These are phyloP conservation scores for Filobasidium wieringae DNA, from an alignment of 768 basidiomycete species.

Conservation along the genomic window DNA sequence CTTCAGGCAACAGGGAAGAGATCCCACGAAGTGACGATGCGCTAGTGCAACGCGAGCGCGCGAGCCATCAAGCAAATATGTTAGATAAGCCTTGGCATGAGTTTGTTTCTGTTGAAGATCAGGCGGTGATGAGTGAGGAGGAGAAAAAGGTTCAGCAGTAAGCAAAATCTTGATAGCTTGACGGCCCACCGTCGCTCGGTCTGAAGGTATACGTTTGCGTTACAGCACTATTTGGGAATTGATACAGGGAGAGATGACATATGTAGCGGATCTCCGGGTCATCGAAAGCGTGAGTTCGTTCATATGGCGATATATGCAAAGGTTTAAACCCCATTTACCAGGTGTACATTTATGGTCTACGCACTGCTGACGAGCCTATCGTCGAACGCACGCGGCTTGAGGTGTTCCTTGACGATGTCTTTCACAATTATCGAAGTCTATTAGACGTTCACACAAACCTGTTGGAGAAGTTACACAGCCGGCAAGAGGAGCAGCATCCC, in stretches of 20 bases:
- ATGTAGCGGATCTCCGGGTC: conserved; percentile 80
- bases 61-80: conserved; percentile 39
- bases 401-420: conserved; percentile 78
- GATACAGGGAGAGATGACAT: conserved; percentile 86
- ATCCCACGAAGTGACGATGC: conserved; percentile 11
- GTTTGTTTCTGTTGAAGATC: conserved; percentile 58
- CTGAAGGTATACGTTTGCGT: not conserved
- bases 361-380: conserved; percentile 48
- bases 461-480: conserved; percentile 29
- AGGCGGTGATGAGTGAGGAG: conserved; percentile 53
- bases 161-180: conserved; percentile 33
- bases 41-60: not conserved
- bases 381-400: conserved; percentile 48
- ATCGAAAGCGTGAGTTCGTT: conserved; percentile 54
- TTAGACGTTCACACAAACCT: conserved; percentile 33
- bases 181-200: too few species aligned
- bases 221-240: conserved; percentile 82
- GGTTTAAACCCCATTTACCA: conserved; percentile 30
- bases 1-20: conserved; percentile 66
- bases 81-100: conserved; percentile 86
- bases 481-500: conserved; percentile 41
- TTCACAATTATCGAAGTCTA: conserved; percentile 70
- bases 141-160: conserved; percentile 77
- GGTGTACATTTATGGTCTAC: conserved; percentile 54
- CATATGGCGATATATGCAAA: not conserved